Base-by-base conservation (phyloP, 1,139 yeast genomes). In the Yamadazyma buinensis region DNA sequence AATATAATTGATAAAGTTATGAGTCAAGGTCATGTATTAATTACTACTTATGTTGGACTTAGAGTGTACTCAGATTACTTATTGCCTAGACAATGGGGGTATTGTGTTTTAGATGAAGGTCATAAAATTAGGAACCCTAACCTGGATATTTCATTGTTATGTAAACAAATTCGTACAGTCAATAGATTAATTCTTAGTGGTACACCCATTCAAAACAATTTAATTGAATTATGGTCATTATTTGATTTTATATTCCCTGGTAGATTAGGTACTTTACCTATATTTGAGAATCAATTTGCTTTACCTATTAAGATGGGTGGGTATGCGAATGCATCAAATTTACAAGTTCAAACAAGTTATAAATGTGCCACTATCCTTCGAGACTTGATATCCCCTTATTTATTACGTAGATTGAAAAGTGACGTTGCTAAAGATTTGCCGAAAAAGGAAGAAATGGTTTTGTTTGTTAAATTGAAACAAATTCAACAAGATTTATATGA, bases 341-440 rank as follows among this genome's bases (percentile, higher is more conserved):
- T 92, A 4, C 97, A 94, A 53, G 97, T 94, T 0, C 97, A 92
- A 54, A 83, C 97, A 0, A 97, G 97, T 1, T 90, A 85, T 54
- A 88, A 88, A 55, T 92, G 97, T 65, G 98, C 98, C 0, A 95
- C 90, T 7, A 83, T 92, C 2, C 60, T 92, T 33, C 69, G 95
- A 36, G 96, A 92, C 48, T 61, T 92, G 47, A 87, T 92, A 7
- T 79, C 95, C 2, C 98, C 98, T 0, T 92, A 90, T 55, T 61
- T 92, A 39, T 61, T 92, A 32, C 67, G 99, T 42, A 65, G 99
- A 33, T 79, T 94, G 56, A 92, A 92, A 55, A 78, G 81, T 12
- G 98, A 94, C 53, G 98, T 92, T n/a, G 99, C 99, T 0, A 82
- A 86, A 37, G 99, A 94, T 54, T 60, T 92, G 34, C 99, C 99